Base-by-base conservation (phyloP, 257 asterid genomes). In the Ligustrum vulgare region DNA sequence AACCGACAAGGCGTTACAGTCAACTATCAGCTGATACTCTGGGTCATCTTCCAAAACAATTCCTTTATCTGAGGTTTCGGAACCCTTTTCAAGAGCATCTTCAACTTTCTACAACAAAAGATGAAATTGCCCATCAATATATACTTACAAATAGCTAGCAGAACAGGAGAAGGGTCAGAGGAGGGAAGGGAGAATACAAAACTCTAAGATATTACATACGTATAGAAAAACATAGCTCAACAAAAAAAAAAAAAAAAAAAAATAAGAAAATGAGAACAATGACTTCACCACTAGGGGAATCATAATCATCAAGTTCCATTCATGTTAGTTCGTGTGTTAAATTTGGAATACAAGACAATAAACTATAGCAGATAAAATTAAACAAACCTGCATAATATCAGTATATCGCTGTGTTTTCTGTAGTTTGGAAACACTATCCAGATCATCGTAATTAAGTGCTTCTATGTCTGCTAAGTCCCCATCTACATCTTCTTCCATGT, bases 391-490 rank as follows among this genome's bases (percentile, higher is more conserved):
- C 86, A 95, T 87, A 58, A 95, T 89, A 78, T 87, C 93, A 70
- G 74, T 79, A 45, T 82, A 95, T 13, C 98, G 96, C 56, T 86
- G 94, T 2, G 96, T 76, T 69, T 86, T 95, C 72, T 91, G 99
- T 32, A 95, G 89, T 70, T 93, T 95, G 78, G 99, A 95, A 71
- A 95, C 97, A 58, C 89, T 93, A 65, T 93, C 99, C 36, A 95
- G 85, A 81, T 95, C 98, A 77, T 95, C 98, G 72, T 93, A 91
- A 81, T 95, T 95, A 67, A 95, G 93, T 77, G 89, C 86, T 80
- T 95, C 99, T 28, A 95, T 93, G 71, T 95, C 99, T 13, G 92
- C 97, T 76, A 93, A 82, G 82, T 95, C 97, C 75, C 94, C 99
- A 66, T 90, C 93, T 47, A 87, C 72, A 82, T 94, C 98, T 84